Evolutionary conservation across 1,139 yeast genomes (phyloP).

Genomic region (Pichia sp.): DNA sequence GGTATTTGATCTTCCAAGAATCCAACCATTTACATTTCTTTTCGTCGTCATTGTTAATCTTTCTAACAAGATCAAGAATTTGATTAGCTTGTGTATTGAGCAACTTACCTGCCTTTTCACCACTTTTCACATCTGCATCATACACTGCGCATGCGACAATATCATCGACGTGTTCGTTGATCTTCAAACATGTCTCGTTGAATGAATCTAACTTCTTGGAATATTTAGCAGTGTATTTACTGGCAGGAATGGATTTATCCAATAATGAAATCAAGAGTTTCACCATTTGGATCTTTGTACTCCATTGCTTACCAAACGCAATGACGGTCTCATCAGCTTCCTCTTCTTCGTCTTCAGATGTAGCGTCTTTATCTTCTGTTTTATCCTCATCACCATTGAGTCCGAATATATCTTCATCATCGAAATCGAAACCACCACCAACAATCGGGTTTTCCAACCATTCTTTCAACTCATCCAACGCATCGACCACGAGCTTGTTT

Average conservation of each 20-base stretch:
- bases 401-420: slow-evolving; percentile 42
- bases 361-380: slow-evolving; percentile 36
- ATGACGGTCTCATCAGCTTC: slow-evolving; percentile 35
- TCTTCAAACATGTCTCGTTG: slow-evolving; percentile 33
- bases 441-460: slow-evolving; percentile 63
- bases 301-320: slow-evolving; percentile 47
- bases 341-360: slow-evolving; percentile 35
- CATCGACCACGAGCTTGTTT: slow-evolving; percentile 55
- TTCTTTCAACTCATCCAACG: slow-evolving; percentile 60
- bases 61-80: slow-evolving; percentile 38
- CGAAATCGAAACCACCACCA: slow-evolving; percentile 33
- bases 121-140: slow-evolving; percentile 39
- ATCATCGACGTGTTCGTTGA: slow-evolving; percentile 43
- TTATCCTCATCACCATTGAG: slow-evolving; percentile 30
- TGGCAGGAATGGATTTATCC: slow-evolving; percentile 50
- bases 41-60: slow-evolving; percentile 40
- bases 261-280: slow-evolving; percentile 55
- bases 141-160: slow-evolving; percentile 49
- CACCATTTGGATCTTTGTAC: slow-evolving; percentile 51
- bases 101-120: slow-evolving; percentile 30
- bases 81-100: slow-evolving; percentile 35
- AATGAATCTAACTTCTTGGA: slow-evolving; percentile 36
- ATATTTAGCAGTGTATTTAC: slow-evolving; percentile 30
- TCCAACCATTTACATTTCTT: slow-evolving; percentile 50
- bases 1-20: slow-evolving; percentile 47